A percentile compares a stretch with the other conserved stretches of the same genome.
Conservation (phyloP, 768 basidiomycete genomes). For the Mycena chlorophos region DNA sequence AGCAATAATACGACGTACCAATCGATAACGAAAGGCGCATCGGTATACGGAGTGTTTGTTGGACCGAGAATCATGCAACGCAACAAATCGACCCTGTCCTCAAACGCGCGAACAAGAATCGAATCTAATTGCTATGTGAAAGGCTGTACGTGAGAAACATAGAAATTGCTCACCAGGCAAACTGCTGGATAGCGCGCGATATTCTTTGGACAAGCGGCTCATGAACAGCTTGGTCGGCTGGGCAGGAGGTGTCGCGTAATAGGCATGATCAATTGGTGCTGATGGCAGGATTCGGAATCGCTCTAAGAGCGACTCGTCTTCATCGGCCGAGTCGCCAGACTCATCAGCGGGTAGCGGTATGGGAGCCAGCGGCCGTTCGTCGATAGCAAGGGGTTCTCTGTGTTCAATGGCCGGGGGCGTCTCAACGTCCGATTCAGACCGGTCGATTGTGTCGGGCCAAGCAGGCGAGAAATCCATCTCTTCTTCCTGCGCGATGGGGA, state of each 20-base stretch:
- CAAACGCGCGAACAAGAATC: constrained; percentile 87
- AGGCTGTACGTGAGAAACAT: background rate
- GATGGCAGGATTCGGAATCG: constrained; percentile 78
- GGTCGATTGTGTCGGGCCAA: background rate
- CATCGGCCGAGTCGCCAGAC: constrained; percentile 28
- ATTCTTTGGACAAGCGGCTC: constrained; percentile 77
- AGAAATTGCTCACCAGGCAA: constrained; percentile 66
- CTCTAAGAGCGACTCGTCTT: constrained; percentile 60
- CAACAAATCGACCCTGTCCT: constrained; percentile 84
- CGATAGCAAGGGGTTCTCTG: background rate
- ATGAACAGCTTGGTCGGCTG: constrained; percentile 76
- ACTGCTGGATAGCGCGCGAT: constrained; percentile 73
- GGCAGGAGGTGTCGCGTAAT: constrained; percentile 56
- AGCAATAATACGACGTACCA: constrained; percentile 35
- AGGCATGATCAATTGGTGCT: constrained; percentile 83
- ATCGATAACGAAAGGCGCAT: constrained; percentile 94
- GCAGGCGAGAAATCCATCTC: background rate
- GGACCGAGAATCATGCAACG: constrained; percentile 90
- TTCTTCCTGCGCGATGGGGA: too few relatives aligned
- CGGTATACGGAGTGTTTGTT: constrained; percentile 91
- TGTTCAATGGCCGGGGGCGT: background rate
- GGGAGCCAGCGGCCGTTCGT: background rate
- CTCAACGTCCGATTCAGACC: background rate
- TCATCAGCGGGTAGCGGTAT: constrained; percentile 25
- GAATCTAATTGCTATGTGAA: constrained; percentile 51